A percentile compares a stretch with the other conserved stretches of the same genome.
Evolutionary conservation across 208 protist species (phyloP).

Genomic region (Trypanosomatidae sp.): DNA sequence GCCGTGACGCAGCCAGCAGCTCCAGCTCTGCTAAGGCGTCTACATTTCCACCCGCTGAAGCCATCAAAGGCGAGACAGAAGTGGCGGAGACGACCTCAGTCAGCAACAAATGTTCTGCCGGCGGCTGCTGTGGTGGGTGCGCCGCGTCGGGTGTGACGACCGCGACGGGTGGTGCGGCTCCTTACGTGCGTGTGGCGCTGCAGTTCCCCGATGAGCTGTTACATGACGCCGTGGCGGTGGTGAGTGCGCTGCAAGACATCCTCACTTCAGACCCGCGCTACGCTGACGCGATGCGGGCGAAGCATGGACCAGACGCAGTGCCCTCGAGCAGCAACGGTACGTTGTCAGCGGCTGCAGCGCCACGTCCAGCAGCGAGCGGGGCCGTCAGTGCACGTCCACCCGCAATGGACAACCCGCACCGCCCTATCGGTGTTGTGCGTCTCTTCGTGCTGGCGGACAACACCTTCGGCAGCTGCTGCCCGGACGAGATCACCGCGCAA

Average conservation of each 20-base stretch:
- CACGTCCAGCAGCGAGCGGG: background rate
- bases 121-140: too few species aligned
- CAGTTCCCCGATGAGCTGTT: slow-evolving; percentile 92
- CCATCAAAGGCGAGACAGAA: too few species aligned
- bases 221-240: slow-evolving; percentile 58
- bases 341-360: background rate
- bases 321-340: too few species aligned
- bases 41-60: too few species aligned
- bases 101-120: too few species aligned
- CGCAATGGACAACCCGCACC: slow-evolving; percentile 38
- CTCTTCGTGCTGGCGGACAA: slow-evolving; percentile 90
- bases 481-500: slow-evolving; percentile 89
- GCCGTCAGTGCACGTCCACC: background rate
- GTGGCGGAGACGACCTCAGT: too few species aligned
- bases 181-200: slow-evolving; percentile 59
- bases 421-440: slow-evolving; percentile 32
- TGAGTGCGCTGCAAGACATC: slow-evolving; percentile 42
- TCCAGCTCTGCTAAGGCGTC: background rate
- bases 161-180: too few species aligned
- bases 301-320: background rate
- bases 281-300: slow-evolving; percentile 7
- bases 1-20: background rate
- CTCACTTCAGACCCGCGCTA: slow-evolving; percentile 41
- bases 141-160: too few species aligned
- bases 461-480: slow-evolving; percentile 92